Evolutionary conservation across 2,329 filamentous ascomycete genomes (phyloP).

Genomic region (Fusarium dlaminii): DNA sequence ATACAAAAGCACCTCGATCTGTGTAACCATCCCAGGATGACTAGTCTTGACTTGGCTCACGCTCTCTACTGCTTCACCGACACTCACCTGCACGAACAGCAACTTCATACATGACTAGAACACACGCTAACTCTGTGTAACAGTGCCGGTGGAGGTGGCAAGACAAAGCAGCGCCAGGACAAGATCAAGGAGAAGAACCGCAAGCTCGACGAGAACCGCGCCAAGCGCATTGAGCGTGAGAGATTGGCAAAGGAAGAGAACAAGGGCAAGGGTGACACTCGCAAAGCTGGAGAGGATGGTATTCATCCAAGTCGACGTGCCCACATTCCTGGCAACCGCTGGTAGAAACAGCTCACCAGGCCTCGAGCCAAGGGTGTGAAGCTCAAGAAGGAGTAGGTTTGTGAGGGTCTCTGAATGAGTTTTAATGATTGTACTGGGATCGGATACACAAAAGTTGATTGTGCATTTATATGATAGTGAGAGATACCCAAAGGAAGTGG

Average conservation of each 20-base stretch:
- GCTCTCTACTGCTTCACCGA: constrained; percentile 7
- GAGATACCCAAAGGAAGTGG: constrained; percentile 45
- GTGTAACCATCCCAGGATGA: constrained; percentile 2
- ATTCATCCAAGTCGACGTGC: constrained; percentile 64
- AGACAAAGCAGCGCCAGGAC: constrained; percentile 73
- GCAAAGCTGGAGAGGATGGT: constrained; percentile 44
- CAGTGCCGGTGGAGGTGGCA: constrained; percentile 86
- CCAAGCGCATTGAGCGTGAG: constrained; percentile 59
- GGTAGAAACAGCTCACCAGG: constrained; percentile 4
- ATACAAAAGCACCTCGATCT: background rate
- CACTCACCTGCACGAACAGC: constrained; percentile 4
- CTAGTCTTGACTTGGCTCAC: constrained; percentile 4
- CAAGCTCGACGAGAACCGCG: constrained; percentile 77
- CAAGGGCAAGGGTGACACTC: constrained; percentile 35
- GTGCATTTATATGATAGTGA: constrained; percentile 34
- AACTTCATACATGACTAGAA: background rate
- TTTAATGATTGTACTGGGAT: constrained; percentile 14
- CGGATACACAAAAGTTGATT: constrained; percentile 36
- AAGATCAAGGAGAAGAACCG: constrained; percentile 89
- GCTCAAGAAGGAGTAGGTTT: background rate
- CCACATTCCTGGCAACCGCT: constrained; percentile 37
- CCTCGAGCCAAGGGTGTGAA: background rate
- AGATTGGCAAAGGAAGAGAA: constrained; percentile 50
- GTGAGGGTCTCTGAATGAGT: background rate
- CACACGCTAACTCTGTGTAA: constrained; percentile 12